Evolutionary conservation across 495 filamentous ascomycete species (phyloP).

Genomic region (Neurospora terricola): DNA sequence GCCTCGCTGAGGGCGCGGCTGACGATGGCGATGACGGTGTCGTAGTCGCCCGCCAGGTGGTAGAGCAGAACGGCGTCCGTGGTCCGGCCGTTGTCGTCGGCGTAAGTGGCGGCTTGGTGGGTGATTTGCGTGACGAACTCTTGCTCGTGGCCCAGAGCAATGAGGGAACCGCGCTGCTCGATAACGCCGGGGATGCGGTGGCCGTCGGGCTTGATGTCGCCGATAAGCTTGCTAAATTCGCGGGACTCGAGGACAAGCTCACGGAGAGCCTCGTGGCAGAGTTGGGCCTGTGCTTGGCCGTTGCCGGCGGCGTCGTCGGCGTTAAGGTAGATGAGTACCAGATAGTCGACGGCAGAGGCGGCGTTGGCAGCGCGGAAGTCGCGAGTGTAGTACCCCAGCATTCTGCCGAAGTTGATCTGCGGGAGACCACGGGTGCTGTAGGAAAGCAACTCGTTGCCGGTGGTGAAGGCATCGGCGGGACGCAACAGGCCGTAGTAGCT

Average conservation of each 20-base stretch:
- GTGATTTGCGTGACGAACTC: slow-evolving; percentile 84
- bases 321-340: slow-evolving; percentile 86
- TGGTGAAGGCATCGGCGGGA: slow-evolving; percentile 60
- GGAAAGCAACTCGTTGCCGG: slow-evolving; percentile 63
- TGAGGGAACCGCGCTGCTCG: slow-evolving; percentile 77
- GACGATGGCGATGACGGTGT: slow-evolving; percentile 77
- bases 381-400: slow-evolving; percentile 89
- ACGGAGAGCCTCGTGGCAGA: slow-evolving; percentile 90
- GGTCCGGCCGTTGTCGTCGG: slow-evolving; percentile 85
- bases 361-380: slow-evolving; percentile 87
- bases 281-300: slow-evolving; percentile 64
- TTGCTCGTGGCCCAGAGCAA: slow-evolving; percentile 65
- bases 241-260: slow-evolving; percentile 90
- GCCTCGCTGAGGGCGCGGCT: slow-evolving; percentile 86
- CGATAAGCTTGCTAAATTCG: slow-evolving; percentile 87
- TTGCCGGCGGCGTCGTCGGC: slow-evolving; percentile 61
- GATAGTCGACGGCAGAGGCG: slow-evolving; percentile 84
- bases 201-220: slow-evolving; percentile 79
- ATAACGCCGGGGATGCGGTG: slow-evolving; percentile 74
- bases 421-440: slow-evolving; percentile 60
- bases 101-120: slow-evolving; percentile 76
- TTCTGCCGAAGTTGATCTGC: slow-evolving; percentile 87
- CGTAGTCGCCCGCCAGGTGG: slow-evolving; percentile 89
- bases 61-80: slow-evolving; percentile 91
- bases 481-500: slow-evolving; percentile 87